Base-by-base conservation (phyloP, 2,329 filamentous ascomycete species). In the Xylaria digitata region DNA sequence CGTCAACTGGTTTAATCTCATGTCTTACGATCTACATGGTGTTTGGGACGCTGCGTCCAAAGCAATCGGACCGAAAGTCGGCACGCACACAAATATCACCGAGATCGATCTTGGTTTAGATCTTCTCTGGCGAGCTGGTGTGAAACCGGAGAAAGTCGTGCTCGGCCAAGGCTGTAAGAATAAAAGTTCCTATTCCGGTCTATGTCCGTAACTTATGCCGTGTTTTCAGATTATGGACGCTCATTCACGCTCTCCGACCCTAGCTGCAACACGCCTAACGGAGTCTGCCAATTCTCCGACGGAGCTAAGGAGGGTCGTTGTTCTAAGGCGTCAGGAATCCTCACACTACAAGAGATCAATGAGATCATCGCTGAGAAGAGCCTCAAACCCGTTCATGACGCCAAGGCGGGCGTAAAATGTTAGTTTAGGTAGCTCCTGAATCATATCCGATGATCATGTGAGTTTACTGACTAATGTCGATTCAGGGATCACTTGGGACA, bases 81-180 rank as follows among this genome's bases (percentile, higher is more conserved):
- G 21, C 1, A 23, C 45, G 3, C 54, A 63, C 4, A 63, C 53
- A 2, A 58, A 63, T 30, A 1, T 63, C 1, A 45, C 61, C 0
- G 61, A 63, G 15, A 63, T 63, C 13, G 61, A 63, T 15, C 2
- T 32, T 9, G 34, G 45, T 2, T 6, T 62, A 1, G 50, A 21
- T 3, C 52, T 62, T 1, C 64, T 86, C 0, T 85, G 81, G 82
- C 81, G 77, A 50, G 80, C 77, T 26, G 75, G 76, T 0, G 62
- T 85, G 0, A 65, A 80, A 42, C 77, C 80, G 0, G 46, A 52
- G 1, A 83, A 85, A 65, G 71, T 86, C 32, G 82, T 82, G 60
- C 70, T 86, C 1, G 84, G 84, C 0, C 61, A 84, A 0, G 82
- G 81, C 1, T 79, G 60, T 26, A 26, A 26, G 26, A 26, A 26